Percentiles rank a stretch among this genome's conserved stretches.
These are phyloP conservation scores for Simplicillium sp. DNA, from an alignment of 2,329 filamentous ascomycete genomes.

Conservation along the genomic window DNA sequence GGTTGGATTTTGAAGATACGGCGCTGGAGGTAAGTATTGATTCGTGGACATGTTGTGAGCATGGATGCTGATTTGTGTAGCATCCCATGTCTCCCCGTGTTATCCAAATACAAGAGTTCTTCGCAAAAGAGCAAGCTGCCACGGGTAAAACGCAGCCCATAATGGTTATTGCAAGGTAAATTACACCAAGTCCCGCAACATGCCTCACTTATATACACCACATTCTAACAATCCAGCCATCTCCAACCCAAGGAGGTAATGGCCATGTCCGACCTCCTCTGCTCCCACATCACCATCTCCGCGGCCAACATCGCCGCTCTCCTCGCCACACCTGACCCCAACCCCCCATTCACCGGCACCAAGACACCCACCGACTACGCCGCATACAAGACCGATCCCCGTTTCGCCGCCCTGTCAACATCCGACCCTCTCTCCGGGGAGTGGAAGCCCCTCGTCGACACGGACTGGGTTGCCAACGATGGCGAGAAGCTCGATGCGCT, in stretches of 20 bases:
- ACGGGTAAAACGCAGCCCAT: constrained; percentile 8
- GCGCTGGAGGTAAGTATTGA: constrained; percentile 8
- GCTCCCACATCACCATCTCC: constrained; percentile 11
- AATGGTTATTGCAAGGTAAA: constrained; percentile 11
- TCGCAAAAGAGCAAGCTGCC: constrained; percentile 8
- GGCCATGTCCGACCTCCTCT: constrained; percentile 10
- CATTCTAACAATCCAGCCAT: background rate
- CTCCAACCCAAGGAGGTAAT: constrained; percentile 9
- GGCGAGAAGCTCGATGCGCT: constrained; percentile 19
- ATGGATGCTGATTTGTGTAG: constrained; percentile 1
- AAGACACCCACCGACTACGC: constrained; percentile 6
- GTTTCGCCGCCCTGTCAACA: constrained; percentile 20
- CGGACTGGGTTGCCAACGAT: constrained; percentile 33
- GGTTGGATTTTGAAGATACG: constrained; percentile 6
- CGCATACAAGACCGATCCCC: constrained; percentile 15
- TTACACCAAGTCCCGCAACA: background rate
- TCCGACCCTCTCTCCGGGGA: constrained; percentile 27
- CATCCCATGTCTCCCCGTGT: constrained; percentile 11
- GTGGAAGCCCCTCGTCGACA: constrained; percentile 26
- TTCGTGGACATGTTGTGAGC: too few species aligned
- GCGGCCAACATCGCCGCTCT: constrained; percentile 8
- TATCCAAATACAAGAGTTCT: constrained; percentile 10
- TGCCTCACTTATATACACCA: background rate
- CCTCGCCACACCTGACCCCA: constrained; percentile 7
- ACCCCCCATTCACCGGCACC: constrained; percentile 1